These are phyloP conservation scores for Geosmithia morbida DNA, from an alignment of 2,329 filamentous ascomycete species.

Conservation along the genomic window DNA sequence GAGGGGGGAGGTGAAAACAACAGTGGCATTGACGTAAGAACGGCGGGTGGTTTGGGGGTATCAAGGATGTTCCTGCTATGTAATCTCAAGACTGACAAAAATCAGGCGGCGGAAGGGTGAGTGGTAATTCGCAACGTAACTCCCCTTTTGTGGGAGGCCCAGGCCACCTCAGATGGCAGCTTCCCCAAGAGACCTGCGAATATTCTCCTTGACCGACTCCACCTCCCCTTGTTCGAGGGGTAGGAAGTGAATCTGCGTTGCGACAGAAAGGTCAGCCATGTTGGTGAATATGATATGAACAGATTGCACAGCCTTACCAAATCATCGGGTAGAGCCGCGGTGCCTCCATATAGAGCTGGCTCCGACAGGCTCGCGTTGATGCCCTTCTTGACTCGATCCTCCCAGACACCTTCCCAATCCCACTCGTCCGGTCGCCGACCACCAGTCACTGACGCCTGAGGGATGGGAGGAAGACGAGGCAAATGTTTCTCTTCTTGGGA, in stretches of 20 bases:
- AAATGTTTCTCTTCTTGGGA: conserved; percentile 2
- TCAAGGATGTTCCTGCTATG: neutral
- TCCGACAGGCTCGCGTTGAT: conserved; percentile 69
- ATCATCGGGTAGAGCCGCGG: conserved; percentile 47
- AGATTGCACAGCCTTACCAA: conserved; percentile 36
- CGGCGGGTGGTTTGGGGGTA: neutral
- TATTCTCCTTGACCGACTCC: conserved; percentile 41
- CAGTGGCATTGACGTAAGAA: neutral
- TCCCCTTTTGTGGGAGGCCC: neutral
- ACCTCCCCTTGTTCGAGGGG: conserved; percentile 46
- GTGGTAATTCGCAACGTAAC: neutral
- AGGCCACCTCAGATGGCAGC: neutral
- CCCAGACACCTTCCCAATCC: conserved; percentile 98
- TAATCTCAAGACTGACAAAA: neutral
- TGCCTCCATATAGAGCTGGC: conserved; percentile 58
- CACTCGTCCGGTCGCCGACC: conserved; percentile 54
- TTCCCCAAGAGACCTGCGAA: conserved; percentile 33
- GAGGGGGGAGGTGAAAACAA: neutral
- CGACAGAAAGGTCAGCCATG: neutral
- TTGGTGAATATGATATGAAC: conserved; percentile 3
- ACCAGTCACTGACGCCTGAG: neutral
- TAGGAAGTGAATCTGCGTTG: conserved; percentile 47
- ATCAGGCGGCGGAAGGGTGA: neutral
- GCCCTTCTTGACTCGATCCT: conserved; percentile 69
- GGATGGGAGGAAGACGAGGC: neutral